Conservation (phyloP, 2,329 filamentous ascomycete species). For the Fusarium sp. region DNA sequence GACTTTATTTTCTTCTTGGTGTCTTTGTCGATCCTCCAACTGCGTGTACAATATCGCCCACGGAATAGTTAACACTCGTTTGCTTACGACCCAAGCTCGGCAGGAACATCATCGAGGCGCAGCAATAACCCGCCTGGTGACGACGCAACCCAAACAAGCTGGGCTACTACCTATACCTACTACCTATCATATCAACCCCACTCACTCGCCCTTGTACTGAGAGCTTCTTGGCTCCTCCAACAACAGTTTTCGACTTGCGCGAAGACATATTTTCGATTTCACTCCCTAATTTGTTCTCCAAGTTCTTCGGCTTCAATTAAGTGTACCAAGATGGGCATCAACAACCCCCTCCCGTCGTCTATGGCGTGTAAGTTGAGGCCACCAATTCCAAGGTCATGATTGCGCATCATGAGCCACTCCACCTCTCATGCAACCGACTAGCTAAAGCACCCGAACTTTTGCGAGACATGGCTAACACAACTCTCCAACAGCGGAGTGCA, state of each 20-base stretch:
- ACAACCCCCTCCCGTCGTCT: conserved; percentile 76
- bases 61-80: conserved; percentile 7
- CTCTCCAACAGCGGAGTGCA: conserved; percentile 83
- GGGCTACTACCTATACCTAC: conserved; percentile 7
- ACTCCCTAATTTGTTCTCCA: neutral
- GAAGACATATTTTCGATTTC: neutral
- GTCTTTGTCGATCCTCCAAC: conserved; percentile 17
- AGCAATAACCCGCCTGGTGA: conserved; percentile 38
- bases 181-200: conserved; percentile 38
- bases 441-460: neutral
- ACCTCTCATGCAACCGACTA: conserved; percentile 30
- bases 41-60: conserved; percentile 11
- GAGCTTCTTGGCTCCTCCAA: conserved; percentile 39
- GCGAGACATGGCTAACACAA: conserved; percentile 30
- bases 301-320: neutral
- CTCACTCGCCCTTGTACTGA: conserved; percentile 28
- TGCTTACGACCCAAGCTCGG: conserved; percentile 18
- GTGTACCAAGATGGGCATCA: conserved; percentile 67
- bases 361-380: conserved; percentile 71
- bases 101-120: conserved; percentile 36
- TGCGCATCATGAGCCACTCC: conserved; percentile 40
- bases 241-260: conserved; percentile 20
- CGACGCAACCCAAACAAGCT: conserved; percentile 36
- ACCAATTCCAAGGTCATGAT: conserved; percentile 24
- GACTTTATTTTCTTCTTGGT: conserved; percentile 5